These are phyloP conservation scores for Hirschioporus abietinus DNA, from an alignment of 768 basidiomycete genomes.

Conservation along the genomic window DNA sequence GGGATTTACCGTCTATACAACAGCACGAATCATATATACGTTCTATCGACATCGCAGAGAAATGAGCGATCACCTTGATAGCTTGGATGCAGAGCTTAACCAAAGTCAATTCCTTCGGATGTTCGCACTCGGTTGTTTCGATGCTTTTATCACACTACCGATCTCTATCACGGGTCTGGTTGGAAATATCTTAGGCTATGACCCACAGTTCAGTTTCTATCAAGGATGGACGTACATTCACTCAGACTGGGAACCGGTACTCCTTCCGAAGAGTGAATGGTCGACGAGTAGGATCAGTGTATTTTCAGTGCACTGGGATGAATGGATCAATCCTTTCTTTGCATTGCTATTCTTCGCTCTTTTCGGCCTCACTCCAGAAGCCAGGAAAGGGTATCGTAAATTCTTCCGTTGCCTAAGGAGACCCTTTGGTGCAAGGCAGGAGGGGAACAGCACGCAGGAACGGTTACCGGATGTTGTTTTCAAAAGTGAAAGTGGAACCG, in stretches of 20 bases:
- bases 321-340: neutral
- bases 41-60: neutral
- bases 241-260: neutral
- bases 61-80: neutral
- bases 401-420: neutral
- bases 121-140: neutral
- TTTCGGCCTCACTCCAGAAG: neutral
- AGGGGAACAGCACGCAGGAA: neutral
- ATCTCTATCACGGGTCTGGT: neutral
- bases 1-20: neutral
- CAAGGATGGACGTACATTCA: neutral
- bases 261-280: neutral
- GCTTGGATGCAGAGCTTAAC: neutral
- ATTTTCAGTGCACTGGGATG: neutral
- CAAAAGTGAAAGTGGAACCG: neutral
- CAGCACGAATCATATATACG: neutral
- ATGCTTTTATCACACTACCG: neutral
- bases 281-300: neutral
- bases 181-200: neutral
- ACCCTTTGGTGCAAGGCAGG: neutral
- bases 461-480: neutral
- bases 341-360: neutral
- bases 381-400: neutral
- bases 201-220: neutral
- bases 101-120: neutral